Conservation (phyloP, 1,284 basidiomycete genomes). For the Polyporus tsugae region DNA sequence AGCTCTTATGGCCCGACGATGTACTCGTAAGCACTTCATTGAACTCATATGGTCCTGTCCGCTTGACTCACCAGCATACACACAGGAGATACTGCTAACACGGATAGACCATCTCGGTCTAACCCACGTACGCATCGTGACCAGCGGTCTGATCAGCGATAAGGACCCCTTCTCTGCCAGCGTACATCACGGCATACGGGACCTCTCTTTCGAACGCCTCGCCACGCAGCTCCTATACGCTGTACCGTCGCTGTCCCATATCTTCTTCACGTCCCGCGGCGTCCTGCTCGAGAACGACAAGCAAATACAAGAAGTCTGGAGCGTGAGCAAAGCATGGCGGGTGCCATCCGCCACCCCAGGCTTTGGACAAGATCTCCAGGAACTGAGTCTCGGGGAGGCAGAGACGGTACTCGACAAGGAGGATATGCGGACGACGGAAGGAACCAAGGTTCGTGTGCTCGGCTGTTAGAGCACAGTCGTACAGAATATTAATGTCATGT, state of each 20-base stretch:
- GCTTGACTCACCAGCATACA: not conserved
- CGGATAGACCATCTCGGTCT: not conserved
- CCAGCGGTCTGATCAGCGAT: not conserved
- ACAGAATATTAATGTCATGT: too few species aligned
- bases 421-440: not conserved
- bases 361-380: not conserved
- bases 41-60: not conserved
- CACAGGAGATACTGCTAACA: not conserved
- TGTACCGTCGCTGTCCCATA: not conserved
- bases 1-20: not conserved
- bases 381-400: not conserved
- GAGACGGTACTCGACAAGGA: not conserved
- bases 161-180: not conserved
- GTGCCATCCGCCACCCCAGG: not conserved
- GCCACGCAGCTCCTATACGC: not conserved
- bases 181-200: not conserved
- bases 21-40: not conserved
- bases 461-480: too few species aligned
- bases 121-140: not conserved
- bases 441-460: not conserved
- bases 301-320: not conserved
- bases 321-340: not conserved
- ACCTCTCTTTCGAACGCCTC: not conserved
- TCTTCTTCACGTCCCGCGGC: not conserved
- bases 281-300: not conserved